Evolutionary conservation across 257 asterid genomes (phyloP).

Genomic region (Petunia axillaris): DNA sequence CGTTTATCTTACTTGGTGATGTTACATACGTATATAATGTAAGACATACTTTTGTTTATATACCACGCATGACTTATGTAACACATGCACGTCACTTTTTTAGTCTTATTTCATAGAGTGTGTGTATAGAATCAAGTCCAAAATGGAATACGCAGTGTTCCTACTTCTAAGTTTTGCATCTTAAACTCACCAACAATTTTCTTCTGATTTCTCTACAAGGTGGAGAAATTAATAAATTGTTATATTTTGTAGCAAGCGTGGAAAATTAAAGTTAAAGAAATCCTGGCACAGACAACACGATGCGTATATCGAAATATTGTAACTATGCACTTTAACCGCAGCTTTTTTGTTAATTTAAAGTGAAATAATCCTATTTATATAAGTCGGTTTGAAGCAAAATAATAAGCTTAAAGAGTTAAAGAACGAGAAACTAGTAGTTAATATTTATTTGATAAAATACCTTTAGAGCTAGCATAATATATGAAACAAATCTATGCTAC

Average conservation of each 20-base stretch:
- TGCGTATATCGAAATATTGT: not conserved
- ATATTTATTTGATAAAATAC: not conserved
- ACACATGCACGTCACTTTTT: not conserved
- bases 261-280: not conserved
- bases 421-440: not conserved
- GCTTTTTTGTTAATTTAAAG: not conserved
- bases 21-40: too few species aligned
- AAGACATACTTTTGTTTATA: too few species aligned
- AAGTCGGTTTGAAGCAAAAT: not conserved
- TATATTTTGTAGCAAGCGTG: not conserved
- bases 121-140: not conserved
- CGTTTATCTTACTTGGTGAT: too few species aligned
- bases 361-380: not conserved
- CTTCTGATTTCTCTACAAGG: not conserved
- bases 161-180: not conserved
- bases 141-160: not conserved
- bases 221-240: not conserved
- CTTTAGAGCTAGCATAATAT: not conserved
- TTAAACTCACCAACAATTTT: not conserved
- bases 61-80: not conserved
- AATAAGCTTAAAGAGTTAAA: not conserved
- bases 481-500: too few species aligned
- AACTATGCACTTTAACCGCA: not conserved
- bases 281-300: not conserved
- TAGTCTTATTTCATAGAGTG: not conserved